Evolutionary conservation across 495 filamentous ascomycete species (phyloP), one percentile per base, ranked within the genome.

Genomic region (Tirmania nivea): DNA sequence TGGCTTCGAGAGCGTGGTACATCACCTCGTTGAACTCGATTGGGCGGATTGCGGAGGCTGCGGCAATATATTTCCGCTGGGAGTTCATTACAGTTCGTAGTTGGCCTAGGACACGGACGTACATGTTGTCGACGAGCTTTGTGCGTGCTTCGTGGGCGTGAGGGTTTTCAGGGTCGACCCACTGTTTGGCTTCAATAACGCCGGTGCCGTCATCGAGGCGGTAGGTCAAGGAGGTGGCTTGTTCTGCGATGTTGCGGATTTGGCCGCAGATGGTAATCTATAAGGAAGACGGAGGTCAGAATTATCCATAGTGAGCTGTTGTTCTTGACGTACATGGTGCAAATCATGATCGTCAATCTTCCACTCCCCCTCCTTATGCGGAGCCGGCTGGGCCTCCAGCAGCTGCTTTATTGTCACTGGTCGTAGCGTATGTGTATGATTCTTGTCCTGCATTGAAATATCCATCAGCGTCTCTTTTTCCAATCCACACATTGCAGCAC

Each of bases 331-430:
- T 66, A 76, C 73, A 52, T 77, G 72, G 2, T 66, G 70, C 42
- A 81, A 68, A 60, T 83, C 79, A 34, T 72, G 66, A 54, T 76
- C 77, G 69, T 96, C 90, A 59, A 96, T 78, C 50, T 77, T 78
- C 72, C 84, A 85, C 25, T 77, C 75, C 49, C 79, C 77, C 55
- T 82, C 83, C 8, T 81, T 76, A 67, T 83, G 79, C 10, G 79
- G 70, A 55, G 75, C 39, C 14, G 39, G 17, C 14, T 14, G 70
- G 52, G 83, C 81, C 65, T 94, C 85, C 60, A 86, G 69, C 47
- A 94, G 73, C 69, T 97, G 90, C 65, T 94, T 94, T 64, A 95
- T 84, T 45, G 90, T 97, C 42, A 94, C 81, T 0, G 90, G 87
- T 48, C 89, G 80, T 55, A 97, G 75, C 50, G 83, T 87, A 47